These are phyloP conservation scores for Eimeria tenella DNA, from an alignment of 169 alveolate species.

Conservation along the genomic window DNA sequence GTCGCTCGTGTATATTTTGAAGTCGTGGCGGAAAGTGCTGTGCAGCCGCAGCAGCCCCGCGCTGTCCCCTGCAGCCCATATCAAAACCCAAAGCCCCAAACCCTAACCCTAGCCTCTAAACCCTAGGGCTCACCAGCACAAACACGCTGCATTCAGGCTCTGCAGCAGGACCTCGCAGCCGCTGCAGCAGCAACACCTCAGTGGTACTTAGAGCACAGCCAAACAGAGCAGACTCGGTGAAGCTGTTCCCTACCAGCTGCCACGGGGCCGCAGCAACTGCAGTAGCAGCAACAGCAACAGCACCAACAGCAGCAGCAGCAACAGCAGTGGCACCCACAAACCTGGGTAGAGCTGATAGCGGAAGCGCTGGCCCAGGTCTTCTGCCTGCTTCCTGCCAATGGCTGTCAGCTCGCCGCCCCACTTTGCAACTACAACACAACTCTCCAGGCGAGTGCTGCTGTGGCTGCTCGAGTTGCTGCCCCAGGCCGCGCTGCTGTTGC, in stretches of 20 bases:
- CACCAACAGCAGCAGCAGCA: slow-evolving; percentile 28
- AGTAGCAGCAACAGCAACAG: not conserved
- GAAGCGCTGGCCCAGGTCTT: slow-evolving; percentile 93
- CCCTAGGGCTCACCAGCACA: not conserved
- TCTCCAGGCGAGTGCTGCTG: slow-evolving; percentile 39
- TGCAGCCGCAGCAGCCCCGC: slow-evolving; percentile 95
- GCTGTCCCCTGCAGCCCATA: slow-evolving; percentile 68
- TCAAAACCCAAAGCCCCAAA: not conserved
- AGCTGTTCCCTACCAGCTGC: not conserved
- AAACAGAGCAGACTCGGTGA: no score
- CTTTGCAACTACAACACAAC: slow-evolving; percentile 96
- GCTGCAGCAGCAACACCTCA: slow-evolving; percentile 3
- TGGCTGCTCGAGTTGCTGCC: slow-evolving; percentile 41
- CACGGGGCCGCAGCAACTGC: not conserved
- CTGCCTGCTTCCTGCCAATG: slow-evolving; percentile 96
- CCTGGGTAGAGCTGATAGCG: slow-evolving; percentile 92
- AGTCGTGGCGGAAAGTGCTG: slow-evolving; percentile 98
- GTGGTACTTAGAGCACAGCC: no score
- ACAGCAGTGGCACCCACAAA: slow-evolving; percentile 83
- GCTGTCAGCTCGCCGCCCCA: slow-evolving; percentile 99
- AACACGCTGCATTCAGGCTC: not conserved
- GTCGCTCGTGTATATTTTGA: slow-evolving; percentile 97
- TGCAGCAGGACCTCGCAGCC: not conserved
- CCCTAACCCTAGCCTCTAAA: not conserved
- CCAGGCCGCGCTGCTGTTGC: slow-evolving; percentile 16